phyloP scores from a whole-genome alignment of 2,329 filamentous ascomycete species.

The Colletotrichum somersetense region DNA sequence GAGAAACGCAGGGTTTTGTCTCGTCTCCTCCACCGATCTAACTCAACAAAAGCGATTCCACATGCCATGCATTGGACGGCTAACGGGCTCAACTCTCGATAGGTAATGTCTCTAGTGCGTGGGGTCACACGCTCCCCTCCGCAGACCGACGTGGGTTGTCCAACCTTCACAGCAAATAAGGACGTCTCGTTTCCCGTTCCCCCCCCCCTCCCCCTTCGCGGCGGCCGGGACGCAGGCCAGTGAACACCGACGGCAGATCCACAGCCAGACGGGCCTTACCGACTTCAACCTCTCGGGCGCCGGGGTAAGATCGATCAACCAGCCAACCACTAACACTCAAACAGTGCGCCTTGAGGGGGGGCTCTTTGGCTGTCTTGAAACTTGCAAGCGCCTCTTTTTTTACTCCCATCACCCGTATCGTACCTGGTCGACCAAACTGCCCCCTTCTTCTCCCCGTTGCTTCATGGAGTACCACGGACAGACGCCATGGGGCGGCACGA shows the following conservation, averaged over 20 bases:
- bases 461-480: neutral
- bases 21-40: neutral
- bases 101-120: neutral
- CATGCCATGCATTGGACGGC: neutral
- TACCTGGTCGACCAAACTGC: too few species aligned
- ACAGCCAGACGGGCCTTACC: neutral
- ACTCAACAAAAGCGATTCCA: neutral
- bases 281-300: neutral
- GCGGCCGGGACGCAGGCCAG: neutral
- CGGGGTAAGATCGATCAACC: neutral
- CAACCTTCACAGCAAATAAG: neutral
- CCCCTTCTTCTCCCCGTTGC: neutral
- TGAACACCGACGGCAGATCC: neutral
- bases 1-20: neutral
- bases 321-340: neutral
- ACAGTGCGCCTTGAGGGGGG: neutral
- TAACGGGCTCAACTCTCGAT: neutral
- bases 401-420: neutral
- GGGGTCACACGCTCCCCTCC: constrained; percentile 5
- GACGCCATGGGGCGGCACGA: constrained; percentile 22
- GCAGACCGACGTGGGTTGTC: neutral
- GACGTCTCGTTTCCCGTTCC: neutral
- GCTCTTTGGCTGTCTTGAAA: neutral
- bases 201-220: neutral
- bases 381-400: neutral